These are phyloP conservation scores for Evansstolkia leycettana DNA, from an alignment of 495 filamentous ascomycete species.

Conservation along the genomic window DNA sequence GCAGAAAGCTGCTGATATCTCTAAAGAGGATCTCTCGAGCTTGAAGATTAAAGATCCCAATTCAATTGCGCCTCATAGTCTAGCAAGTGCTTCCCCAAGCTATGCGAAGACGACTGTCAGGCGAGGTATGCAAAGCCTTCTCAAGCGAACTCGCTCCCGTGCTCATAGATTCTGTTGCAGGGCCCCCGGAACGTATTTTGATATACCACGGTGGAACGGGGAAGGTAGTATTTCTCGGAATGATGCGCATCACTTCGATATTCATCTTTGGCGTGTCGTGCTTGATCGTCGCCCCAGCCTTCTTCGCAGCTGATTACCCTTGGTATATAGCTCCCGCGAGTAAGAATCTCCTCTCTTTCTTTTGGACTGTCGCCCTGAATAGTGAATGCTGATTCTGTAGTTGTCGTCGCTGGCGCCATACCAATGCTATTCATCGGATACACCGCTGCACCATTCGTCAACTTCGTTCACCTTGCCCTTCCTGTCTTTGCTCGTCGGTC, in stretches of 20 bases:
- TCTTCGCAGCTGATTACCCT: conserved; percentile 36
- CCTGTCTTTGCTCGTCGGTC: conserved; percentile 60
- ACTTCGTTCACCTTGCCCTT: conserved; percentile 56
- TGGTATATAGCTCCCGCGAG: conserved; percentile 32
- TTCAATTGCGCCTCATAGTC: conserved; percentile 3
- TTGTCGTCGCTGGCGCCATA: conserved; percentile 43
- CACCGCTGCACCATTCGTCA: conserved; percentile 55
- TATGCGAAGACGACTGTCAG: conserved; percentile 16
- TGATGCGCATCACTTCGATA: conserved; percentile 57
- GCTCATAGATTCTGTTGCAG: conserved; percentile 13
- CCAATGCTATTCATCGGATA: conserved; percentile 57
- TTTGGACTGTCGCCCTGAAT: too few species aligned
- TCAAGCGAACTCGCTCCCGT: not conserved
- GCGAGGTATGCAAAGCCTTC: conserved; percentile 16
- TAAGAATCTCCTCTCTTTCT: conserved; percentile 14
- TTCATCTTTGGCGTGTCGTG: conserved; percentile 54
- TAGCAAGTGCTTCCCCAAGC: conserved; percentile 6
- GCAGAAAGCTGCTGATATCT: conserved; percentile 10
- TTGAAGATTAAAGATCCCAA: conserved; percentile 12
- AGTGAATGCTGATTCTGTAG: conserved; percentile 17
- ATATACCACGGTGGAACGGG: conserved; percentile 63
- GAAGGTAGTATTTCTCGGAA: conserved; percentile 51
- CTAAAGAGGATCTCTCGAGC: conserved; percentile 12
- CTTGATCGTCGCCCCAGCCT: conserved; percentile 47
- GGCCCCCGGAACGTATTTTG: conserved; percentile 44